Evolutionary conservation across 1,284 basidiomycete genomes (phyloP), one percentile per base, ranked within the genome.

Genomic region (Pyrrhoderma lamaoense): DNA sequence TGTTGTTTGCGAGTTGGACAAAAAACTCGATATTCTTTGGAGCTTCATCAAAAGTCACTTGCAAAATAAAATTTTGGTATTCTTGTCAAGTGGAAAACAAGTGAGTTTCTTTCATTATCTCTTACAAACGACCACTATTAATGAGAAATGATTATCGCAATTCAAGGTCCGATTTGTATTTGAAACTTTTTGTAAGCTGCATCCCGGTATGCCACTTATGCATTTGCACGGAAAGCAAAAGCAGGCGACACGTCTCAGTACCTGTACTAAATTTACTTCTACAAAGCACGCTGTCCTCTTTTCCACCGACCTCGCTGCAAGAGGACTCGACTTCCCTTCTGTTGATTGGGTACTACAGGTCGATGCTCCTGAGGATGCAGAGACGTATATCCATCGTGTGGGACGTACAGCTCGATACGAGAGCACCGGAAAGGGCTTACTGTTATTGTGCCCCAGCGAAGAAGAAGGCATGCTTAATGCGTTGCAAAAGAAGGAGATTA

Each of bases 261-360:
- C 88, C 67, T 95, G 92, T 65, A 75, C 80, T 57, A 82, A 83
- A 49, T 97, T 94, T 69, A 86, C 85, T 2, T 72, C 79, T 1
- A 83, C 83, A 49, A 83, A 85, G 58, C 80, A 90, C 56, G 86
- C 90, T 0, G 79, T 94, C 3, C 73, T 96, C 34, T 85, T 97
- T 62, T 92, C 93, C 31, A 99, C 95, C n/a, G 95, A 99, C 65
- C 89, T 99, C 59, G 95, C 96, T 22, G 93, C 95, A 2, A 83
- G 96, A 52, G 95, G 95, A 11, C 76, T 99, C 53, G 96, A 99
- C 69, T 99, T 99, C 66, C 94, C 96, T 2, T 80, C 89, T 0
- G 86, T 99, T 22, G 92, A 97, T 66, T 99, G 96, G 95, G 95
- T 99, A 9, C 67, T 99, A 34, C 96, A 99, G 66, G 73, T 94